Evolutionary conservation across 2,329 filamentous ascomycete genomes (phyloP).

Genomic region (Scolecobasidium constrictum): DNA sequence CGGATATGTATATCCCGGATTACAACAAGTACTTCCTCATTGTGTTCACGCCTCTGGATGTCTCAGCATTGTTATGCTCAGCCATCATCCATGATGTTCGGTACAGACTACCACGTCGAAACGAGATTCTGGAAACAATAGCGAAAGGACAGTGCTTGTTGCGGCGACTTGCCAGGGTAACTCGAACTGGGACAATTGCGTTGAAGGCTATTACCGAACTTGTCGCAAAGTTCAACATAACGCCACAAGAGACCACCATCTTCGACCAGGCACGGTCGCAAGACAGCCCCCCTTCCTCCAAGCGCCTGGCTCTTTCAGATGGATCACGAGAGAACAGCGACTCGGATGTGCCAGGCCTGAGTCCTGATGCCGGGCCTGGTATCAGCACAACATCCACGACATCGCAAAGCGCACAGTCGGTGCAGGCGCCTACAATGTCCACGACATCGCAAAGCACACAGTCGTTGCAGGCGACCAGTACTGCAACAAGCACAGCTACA

Average conservation of each 20-base stretch:
- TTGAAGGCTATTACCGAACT: background rate
- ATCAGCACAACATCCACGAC: too few species aligned
- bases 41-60: slow-evolving; percentile 42
- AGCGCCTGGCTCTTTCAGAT: background rate
- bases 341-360: background rate
- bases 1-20: slow-evolving; percentile 33
- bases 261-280: background rate
- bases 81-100: slow-evolving; percentile 40
- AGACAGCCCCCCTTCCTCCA: background rate
- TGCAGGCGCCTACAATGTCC: background rate
- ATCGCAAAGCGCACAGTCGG: background rate
- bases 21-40: slow-evolving; percentile 40
- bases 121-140: slow-evolving; percentile 31
- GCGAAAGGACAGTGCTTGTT: slow-evolving; percentile 1
- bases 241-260: background rate
- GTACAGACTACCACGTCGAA: slow-evolving; percentile 27
- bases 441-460: background rate
- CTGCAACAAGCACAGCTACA: background rate
- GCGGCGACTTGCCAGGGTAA: background rate
- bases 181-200: background rate
- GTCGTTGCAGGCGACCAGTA: background rate
- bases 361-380: background rate
- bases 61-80: slow-evolving; percentile 39
- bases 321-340: background rate
- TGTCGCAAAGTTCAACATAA: background rate